Evolutionary conservation across 805 yeast species (phyloP).

Genomic region (Lipomyces starkeyi): DNA sequence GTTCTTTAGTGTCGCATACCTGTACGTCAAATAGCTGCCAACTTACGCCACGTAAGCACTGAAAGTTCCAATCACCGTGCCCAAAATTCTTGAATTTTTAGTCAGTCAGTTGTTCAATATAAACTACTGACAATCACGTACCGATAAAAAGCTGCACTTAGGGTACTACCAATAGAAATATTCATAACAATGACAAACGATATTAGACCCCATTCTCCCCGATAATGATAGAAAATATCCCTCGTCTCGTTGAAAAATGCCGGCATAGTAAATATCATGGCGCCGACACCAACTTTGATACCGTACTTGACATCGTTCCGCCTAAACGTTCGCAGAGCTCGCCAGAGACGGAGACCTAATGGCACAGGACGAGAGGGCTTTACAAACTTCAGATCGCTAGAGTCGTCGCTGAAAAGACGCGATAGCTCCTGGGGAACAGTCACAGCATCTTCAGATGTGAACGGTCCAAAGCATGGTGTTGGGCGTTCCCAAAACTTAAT

Average conservation of each 20-base stretch:
- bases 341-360: slow-evolving; percentile 44
- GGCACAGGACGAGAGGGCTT: slow-evolving; percentile 8
- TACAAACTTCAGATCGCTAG: slow-evolving; percentile 4
- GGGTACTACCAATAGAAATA: slow-evolving; percentile 82
- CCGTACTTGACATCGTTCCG: slow-evolving; percentile 79
- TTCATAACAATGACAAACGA: slow-evolving; percentile 84
- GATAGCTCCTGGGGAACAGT: not conserved
- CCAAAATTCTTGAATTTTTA: slow-evolving; percentile 54
- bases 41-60: slow-evolving; percentile 56
- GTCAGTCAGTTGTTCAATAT: not conserved
- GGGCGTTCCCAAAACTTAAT: slow-evolving; percentile 55
- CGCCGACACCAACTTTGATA: slow-evolving; percentile 77
- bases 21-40: not conserved
- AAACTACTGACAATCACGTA: not conserved
- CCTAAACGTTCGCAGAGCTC: slow-evolving; percentile 56
- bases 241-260: slow-evolving; percentile 68
- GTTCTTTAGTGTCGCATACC: not conserved
- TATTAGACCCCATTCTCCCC: slow-evolving; percentile 84
- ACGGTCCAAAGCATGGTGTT: not conserved
- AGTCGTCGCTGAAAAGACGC: slow-evolving; percentile 6
- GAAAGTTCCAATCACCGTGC: slow-evolving; percentile 75
- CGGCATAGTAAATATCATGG: slow-evolving; percentile 65
- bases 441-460: not conserved
- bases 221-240: slow-evolving; percentile 63
- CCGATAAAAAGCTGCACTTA: slow-evolving; percentile 42